Evolutionary conservation across 768 basidiomycete species (phyloP).

Genomic region (Rhodosporidiobolus sp.): DNA sequence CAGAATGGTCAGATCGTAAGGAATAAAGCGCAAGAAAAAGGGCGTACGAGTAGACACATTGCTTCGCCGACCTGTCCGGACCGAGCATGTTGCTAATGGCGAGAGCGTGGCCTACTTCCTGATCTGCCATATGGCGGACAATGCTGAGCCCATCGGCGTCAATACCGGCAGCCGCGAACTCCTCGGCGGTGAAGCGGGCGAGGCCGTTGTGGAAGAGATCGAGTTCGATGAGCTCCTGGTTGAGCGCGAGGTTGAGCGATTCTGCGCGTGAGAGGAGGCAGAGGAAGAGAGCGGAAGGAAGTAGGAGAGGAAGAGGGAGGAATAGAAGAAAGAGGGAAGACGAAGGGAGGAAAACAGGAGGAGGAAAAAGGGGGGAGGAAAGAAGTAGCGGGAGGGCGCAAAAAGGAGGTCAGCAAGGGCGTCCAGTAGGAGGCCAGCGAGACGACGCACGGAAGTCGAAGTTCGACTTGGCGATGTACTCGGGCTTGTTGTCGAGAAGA

Average conservation of each 20-base stretch:
- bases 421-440: neutral
- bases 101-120: constrained; percentile 63
- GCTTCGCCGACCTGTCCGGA: constrained; percentile 53
- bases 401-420: neutral
- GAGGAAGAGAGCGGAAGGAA: neutral
- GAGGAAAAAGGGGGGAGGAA: neutral
- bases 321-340: too few relatives aligned
- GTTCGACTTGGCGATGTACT: constrained; percentile 32
- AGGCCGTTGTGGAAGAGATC: constrained; percentile 58
- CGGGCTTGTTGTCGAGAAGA: constrained; percentile 9
- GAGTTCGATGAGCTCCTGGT: constrained; percentile 64
- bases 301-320: too few relatives aligned
- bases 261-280: constrained; percentile 29
- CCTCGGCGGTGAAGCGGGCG: constrained; percentile 56
- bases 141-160: constrained; percentile 58
- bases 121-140: constrained; percentile 61
- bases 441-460: constrained; percentile 53
- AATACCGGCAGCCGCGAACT: constrained; percentile 60
- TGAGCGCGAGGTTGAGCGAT: constrained; percentile 59
- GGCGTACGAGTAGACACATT: constrained; percentile 58
- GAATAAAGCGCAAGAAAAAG: neutral
- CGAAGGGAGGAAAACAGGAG: neutral
- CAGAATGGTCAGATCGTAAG: neutral
- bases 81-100: constrained; percentile 53
- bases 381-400: too few relatives aligned